A percentile compares a stretch with the other conserved stretches of the same genome.
Conservation (phyloP, 345 rosid genomes). For the Clarkia xantiana region DNA sequence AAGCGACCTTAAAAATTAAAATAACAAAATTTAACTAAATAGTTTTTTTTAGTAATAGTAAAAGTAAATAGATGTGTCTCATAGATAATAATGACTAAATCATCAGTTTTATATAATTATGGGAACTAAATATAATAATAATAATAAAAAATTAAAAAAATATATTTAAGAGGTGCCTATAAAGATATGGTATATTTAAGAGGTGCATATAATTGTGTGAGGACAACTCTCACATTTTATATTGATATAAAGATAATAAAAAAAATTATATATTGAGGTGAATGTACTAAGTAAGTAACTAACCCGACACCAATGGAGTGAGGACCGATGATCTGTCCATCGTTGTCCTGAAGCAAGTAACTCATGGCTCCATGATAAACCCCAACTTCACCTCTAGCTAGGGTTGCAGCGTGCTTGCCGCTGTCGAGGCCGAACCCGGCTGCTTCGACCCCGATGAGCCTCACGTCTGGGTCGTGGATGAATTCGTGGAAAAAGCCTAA, state of each 20-base stretch:
- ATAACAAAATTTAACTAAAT: too few species aligned
- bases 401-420: conserved; percentile 89
- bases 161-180: too few species aligned
- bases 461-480: conserved; percentile 53
- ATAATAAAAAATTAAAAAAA: too few species aligned
- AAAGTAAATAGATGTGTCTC: too few species aligned
- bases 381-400: conserved; percentile 77
- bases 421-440: conserved; percentile 86
- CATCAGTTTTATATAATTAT: too few species aligned
- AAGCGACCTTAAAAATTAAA: too few species aligned
- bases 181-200: too few species aligned
- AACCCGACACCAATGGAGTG: conserved; percentile 98
- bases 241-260: not conserved
- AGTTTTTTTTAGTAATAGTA: too few species aligned
- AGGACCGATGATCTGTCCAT: conserved; percentile 86
- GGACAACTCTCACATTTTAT: too few species aligned
- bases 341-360: conserved; percentile 83
- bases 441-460: conserved; percentile 95
- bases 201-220: too few species aligned
- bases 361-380: conserved; percentile 97
- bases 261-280: not conserved
- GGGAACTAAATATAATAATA: too few species aligned
- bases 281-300: not conserved
- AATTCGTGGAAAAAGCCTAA: conserved; percentile 95
- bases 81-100: too few species aligned